phyloP scores from a whole-genome alignment of 2,329 filamentous ascomycete species.

The Colletotrichum tropicicola region DNA sequence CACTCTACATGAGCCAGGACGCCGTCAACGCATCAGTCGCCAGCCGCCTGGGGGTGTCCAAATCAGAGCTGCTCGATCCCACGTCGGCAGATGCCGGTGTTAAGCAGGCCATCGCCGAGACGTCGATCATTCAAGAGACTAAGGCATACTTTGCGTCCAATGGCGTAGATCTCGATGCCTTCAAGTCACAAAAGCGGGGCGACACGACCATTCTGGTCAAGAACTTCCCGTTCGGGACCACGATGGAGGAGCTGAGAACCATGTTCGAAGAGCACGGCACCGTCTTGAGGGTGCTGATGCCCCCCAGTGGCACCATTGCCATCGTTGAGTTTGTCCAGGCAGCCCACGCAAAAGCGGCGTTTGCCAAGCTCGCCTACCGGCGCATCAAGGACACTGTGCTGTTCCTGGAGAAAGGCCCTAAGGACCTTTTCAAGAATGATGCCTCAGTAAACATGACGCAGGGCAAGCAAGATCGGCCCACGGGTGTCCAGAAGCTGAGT shows the following conservation, averaged over 20 bases:
- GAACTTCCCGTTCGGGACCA: slow-evolving; percentile 89
- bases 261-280: slow-evolving; percentile 89
- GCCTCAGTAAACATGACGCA: slow-evolving; percentile 36
- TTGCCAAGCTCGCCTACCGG: slow-evolving; percentile 85
- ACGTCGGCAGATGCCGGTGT: slow-evolving; percentile 93
- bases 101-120: slow-evolving; percentile 97
- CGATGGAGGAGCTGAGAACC: slow-evolving; percentile 78
- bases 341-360: slow-evolving; percentile 83
- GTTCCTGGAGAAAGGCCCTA: slow-evolving; percentile 93
- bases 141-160: slow-evolving; percentile 90
- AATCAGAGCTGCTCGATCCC: slow-evolving; percentile 93
- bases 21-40: slow-evolving; percentile 92
- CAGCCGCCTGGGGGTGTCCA: slow-evolving; percentile 85
- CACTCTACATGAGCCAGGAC: slow-evolving; percentile 98
- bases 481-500: slow-evolving; percentile 68
- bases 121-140: slow-evolving; percentile 93
- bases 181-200: slow-evolving; percentile 85
- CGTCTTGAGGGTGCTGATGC: slow-evolving; percentile 86
- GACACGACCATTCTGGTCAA: slow-evolving; percentile 92
- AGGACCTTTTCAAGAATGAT: slow-evolving; percentile 71
- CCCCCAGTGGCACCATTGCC: slow-evolving; percentile 90
- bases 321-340: slow-evolving; percentile 88
- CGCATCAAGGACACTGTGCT: slow-evolving; percentile 91
- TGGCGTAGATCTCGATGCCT: slow-evolving; percentile 90
- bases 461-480: slow-evolving; percentile 44